These are phyloP conservation scores for Croton setiger DNA, from an alignment of 441 rosid species.

Conservation along the genomic window DNA sequence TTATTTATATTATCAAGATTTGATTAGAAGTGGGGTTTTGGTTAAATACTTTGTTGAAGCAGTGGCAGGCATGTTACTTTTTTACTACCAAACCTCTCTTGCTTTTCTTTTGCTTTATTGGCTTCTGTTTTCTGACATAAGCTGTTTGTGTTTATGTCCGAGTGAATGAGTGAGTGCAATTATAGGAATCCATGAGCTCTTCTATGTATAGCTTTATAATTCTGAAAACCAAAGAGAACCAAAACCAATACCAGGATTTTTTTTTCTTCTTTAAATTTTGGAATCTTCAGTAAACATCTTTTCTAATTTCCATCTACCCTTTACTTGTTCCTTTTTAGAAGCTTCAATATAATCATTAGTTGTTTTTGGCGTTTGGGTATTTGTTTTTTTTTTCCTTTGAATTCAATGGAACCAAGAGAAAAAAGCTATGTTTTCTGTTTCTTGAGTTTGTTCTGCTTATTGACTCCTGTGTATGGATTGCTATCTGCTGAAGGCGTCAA, in stretches of 20 bases:
- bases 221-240: conserved; percentile 7
- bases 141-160: conserved; percentile 27
- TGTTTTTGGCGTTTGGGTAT: conserved; percentile 16
- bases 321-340: conserved; percentile 11
- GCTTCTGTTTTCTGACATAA: conserved; percentile 38
- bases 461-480: conserved; percentile 52
- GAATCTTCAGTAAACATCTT: not conserved
- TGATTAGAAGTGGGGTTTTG: conserved; percentile 26
- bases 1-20: conserved; percentile 39
- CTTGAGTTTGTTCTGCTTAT: conserved; percentile 36
- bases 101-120: conserved; percentile 28
- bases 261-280: conserved; percentile 22
- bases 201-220: conserved; percentile 15
- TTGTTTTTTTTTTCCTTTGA: conserved; percentile 16
- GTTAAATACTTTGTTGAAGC: conserved; percentile 32
- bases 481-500: conserved; percentile 91
- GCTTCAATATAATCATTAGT: conserved; percentile 5
- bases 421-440: conserved; percentile 24
- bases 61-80: conserved; percentile 49
- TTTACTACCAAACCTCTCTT: conserved; percentile 24
- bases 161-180: conserved; percentile 31
- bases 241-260: conserved; percentile 23
- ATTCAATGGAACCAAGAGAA: conserved; percentile 40
- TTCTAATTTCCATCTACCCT: not conserved
- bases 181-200: conserved; percentile 24